Conservation (phyloP, 2,329 filamentous ascomycete genomes). For the Fusarium goolgardi region DNA sequence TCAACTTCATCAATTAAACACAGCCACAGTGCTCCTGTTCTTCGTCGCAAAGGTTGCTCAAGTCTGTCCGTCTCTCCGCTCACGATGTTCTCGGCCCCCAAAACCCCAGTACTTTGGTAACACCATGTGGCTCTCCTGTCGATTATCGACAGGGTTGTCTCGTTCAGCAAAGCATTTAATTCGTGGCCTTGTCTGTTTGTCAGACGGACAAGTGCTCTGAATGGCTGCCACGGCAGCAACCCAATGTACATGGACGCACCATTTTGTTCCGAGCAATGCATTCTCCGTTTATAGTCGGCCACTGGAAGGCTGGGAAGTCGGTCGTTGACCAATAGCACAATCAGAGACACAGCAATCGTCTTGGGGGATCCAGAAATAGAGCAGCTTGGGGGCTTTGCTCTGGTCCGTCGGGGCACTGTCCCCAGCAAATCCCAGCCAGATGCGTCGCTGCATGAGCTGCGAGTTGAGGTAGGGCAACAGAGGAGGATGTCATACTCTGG, state of each 20-base stretch:
- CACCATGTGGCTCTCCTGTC: slow-evolving; percentile 26
- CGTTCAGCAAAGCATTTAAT: slow-evolving; percentile 20
- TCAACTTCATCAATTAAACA: slow-evolving; percentile 2
- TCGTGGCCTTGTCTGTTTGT: slow-evolving; percentile 43
- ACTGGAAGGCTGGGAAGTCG: slow-evolving; percentile 33
- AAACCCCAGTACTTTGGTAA: slow-evolving; percentile 30
- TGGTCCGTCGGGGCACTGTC: slow-evolving; percentile 29
- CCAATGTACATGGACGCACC: slow-evolving; percentile 42
- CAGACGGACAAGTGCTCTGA: slow-evolving; percentile 32
- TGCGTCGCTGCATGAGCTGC: slow-evolving; percentile 23
- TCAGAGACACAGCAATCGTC: slow-evolving; percentile 19
- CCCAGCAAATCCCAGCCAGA: slow-evolving; percentile 29
- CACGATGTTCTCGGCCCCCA: slow-evolving; percentile 40
- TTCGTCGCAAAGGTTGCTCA: slow-evolving; percentile 4
- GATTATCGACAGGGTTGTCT: slow-evolving; percentile 28
- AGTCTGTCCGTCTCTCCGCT: slow-evolving; percentile 10
- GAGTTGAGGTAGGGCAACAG: slow-evolving; percentile 19
- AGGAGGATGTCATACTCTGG: slow-evolving; percentile 24
- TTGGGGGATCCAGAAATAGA: slow-evolving; percentile 32
- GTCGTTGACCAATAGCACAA: slow-evolving; percentile 33
- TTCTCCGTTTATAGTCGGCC: slow-evolving; percentile 22
- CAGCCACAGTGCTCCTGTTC: not conserved
- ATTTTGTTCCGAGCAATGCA: slow-evolving; percentile 32
- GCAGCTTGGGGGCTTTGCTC: slow-evolving; percentile 23
- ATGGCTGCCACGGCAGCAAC: slow-evolving; percentile 41